phyloP scores from a whole-genome alignment of 1,139 yeast species.

The Zygosaccharomyces pseudobailii region DNA sequence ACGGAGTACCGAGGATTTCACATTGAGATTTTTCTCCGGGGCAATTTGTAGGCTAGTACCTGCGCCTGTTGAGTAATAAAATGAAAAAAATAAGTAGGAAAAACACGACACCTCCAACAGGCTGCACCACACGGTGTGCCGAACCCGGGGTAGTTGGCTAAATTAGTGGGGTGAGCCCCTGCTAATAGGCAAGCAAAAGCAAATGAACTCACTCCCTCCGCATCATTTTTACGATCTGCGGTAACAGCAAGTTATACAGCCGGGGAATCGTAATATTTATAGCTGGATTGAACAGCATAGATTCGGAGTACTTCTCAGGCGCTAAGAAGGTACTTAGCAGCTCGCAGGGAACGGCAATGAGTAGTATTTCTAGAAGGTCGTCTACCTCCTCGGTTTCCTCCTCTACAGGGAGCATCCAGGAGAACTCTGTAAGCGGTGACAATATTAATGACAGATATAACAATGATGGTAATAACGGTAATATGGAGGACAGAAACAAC shows the following conservation, averaged over 20 bases:
- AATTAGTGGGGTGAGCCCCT: background rate
- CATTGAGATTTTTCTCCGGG: too few species aligned
- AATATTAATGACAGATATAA: too few species aligned
- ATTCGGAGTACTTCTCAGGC: background rate
- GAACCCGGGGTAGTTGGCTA: background rate
- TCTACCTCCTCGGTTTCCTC: background rate
- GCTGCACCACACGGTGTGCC: background rate
- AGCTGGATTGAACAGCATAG: background rate
- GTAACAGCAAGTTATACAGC: background rate
- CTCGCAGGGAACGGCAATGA: background rate
- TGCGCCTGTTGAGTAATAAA: background rate
- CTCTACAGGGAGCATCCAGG: slow-evolving; percentile 2
- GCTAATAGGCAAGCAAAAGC: background rate
- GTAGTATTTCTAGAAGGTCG: slow-evolving; percentile 2
- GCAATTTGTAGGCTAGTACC: too few species aligned
- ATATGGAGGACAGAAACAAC: too few species aligned
- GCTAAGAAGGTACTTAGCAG: background rate
- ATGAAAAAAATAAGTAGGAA: background rate
- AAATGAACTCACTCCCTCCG: background rate
- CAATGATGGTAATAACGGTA: too few species aligned
- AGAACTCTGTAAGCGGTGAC: background rate
- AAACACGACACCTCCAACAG: background rate
- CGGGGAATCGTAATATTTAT: background rate
- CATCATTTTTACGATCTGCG: background rate
- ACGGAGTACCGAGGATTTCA: background rate